Evolutionary conservation across 116 monocot genomes (phyloP), one percentile per base, ranked within the genome.

Genomic region (Thalassia testudinum): DNA sequence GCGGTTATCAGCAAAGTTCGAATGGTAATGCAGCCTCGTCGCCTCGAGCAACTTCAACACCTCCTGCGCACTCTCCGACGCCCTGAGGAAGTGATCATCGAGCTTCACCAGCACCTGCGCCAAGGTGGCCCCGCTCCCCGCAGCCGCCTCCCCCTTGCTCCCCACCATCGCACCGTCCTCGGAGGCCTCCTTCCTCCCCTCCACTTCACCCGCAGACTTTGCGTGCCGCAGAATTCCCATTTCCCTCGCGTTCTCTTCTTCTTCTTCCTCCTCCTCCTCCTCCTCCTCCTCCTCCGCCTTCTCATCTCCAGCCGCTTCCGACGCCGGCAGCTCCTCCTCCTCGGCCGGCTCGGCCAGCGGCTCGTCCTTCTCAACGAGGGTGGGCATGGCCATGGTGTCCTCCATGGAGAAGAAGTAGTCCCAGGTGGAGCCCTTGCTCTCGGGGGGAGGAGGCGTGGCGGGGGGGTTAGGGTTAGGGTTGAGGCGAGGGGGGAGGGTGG

Each of bases 21-120:
- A 95, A 59, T 95, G 95, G 58, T 88, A 95, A 74, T 95, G 88
- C 72, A 95, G 66, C 56, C 88, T 59, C 15, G 72, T 77, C 14
- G 88, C 81, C 68, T 95, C 95, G 27, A 95, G 74, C 81, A 84
- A 85, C 65, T 78, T 81, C 0, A 81, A 81, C 0, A 95, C 85
- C 8, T 81, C 74, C n/a, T 76, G 67, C 0, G 89, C 79, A 48
- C 85, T 79, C 68, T 85, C 76, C 0, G 66, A 88, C 10, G 95
- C 85, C 58, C 70, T 77, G n/a, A 97, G 74, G 53, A 97, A 97
- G 58, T 82, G 79, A 19, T 97, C 89, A 50, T 97, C 95, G 28
- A 97, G 53, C 24, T 68, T 69, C 12, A 20, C 61, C 52, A 97
- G 49, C 26, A 97, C 56, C 62, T 79, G 68, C 56, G 77, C 28